Evolutionary conservation across 1,139 yeast species (phyloP), one percentile per base, ranked within the genome.

Genomic region (Hyphopichia khmerensis): DNA sequence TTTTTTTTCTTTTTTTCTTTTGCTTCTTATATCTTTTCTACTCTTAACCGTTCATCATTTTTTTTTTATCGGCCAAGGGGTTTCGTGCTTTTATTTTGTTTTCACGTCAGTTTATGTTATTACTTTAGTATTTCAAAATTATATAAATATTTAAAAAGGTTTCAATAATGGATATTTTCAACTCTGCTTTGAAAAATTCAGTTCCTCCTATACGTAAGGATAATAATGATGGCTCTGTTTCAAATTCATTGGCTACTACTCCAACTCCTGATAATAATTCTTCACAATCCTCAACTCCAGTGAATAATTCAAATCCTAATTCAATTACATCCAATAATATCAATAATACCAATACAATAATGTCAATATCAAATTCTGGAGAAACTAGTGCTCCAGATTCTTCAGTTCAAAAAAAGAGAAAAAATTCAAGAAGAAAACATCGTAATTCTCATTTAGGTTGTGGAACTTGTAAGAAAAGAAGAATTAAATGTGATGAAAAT

Each of bases 401-500:
- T 14, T 41, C 37, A 15, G 41, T 42, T 32, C 38, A 33, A 23
- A 39, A 39, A 21, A 53, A 48, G 50, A 72, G 65, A 64, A 73
- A 76, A 50, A 76, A 74, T 50, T 72, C 79, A 19, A 67, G 87
- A 52, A 62, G 86, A 49, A 77, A 80, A 46, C 87, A 82, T 59
- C 69, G 83, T 46, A 82, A 82, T 60, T 79, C 84, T 15, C 86
- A 81, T 54, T 68, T 63, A 43, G 83, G 84, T 27, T 82, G 88
- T 62, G 80, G 82, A 4, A 81, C 84, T 33, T 82, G 88, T 62
- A 81, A 82, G 52, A 75, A 79, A 50, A 72, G 87, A 47, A 65
- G 87, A 46, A 80, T 82, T 56, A 82, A 82, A 55, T 82, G 88
- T 61, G 87, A 82, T 59, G 88, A 82, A 56, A 72, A 74, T 43